Evolutionary conservation across 2,329 filamentous ascomycete species (phyloP), one percentile per base, ranked within the genome.

Genomic region (Aspergillus terreus): DNA sequence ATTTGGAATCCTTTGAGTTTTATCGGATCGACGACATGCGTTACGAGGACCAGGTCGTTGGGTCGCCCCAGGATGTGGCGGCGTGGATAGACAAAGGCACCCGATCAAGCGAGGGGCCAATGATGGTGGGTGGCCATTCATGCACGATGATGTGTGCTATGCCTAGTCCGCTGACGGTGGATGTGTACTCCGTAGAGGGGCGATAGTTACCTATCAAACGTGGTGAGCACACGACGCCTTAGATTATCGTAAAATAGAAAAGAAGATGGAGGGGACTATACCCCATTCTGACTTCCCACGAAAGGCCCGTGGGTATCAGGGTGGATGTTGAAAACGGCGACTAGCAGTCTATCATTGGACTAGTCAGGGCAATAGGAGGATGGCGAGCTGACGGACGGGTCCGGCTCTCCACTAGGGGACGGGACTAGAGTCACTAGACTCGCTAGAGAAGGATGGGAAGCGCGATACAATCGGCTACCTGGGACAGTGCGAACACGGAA

Each of bases 11-110:
- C 35, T 23, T 54, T 53, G 49, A 55, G 46, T 52, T 55, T 52
- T 23, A 9, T 25, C 46, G 15, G 56, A 58, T 58, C 54, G 56
- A 54, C 54, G 32, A 23, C 52, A 35, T 59, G 57, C 55, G 40
- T 58, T 50, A 44, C 41, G 33, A 47, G 17, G 55, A 58, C 58
- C 58, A 36, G 58, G 51, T 57, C 46, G 51, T 47, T 57, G 58
- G 58, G 54, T 55, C 53, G 46, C 19, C 11, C 27, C 27, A 30
- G 27, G 27, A 30, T 30, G 27, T 30, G 25, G 30, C 19, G n/a
- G 19, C 14, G 19, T 15, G 30, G 27, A 30, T 35, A 12, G 36
- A 30, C n/a, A 19, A 19, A 19, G 23, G 25, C 12, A 23, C 9
- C 6, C 3, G 14, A 38, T n/a, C 35, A 17, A 38, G 6, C 15